Base-by-base conservation (phyloP, 352 stramenopile genomes). In the Pythium volutum region DNA sequence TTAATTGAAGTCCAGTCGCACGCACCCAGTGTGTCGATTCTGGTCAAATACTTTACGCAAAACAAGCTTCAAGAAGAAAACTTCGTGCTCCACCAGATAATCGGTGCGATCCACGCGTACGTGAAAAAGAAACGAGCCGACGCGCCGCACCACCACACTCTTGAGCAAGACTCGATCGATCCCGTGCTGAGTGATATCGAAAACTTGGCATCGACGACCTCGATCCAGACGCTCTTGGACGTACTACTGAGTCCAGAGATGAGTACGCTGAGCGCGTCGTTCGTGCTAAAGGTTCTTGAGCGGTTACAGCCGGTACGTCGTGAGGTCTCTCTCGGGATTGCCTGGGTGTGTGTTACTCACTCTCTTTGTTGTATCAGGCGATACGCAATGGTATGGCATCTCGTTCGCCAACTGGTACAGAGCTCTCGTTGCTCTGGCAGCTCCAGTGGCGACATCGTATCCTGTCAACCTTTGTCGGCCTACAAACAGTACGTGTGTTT, bases 41-140 rank as follows among this genome's bases (percentile, higher is more conserved):
- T 93, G 66, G 76, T 91, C 63, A 90, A 89, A 50, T 95, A 95
- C 64, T 92, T 93, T 51, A 88, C 80, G 10, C 77, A 95, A 50
- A 92, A 91, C 58, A 91, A 90, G 46, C 76, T 90, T 11, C 83
- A 95, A 67, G 83, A 95, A 56, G 85, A 95, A 48, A 89, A 88
- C n/a, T 95, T 92, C 46, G 51, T 91, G 29, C 58, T 95, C 48
- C 83, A 95, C 23, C 85, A 95, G 60, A 72, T 95, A 12, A 84
- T 91, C 25, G 80, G 79, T 8, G 71, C 73, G 3, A 71, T 95
- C 15, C 81, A 89, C 54, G 71, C 78, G n/a, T 88, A 81, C 36
- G 81, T 83, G 22, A 90, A 87, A 64, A 85, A 85, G 64, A 87
- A 81, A 62, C 64, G 66, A 39, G 46, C 56, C 1, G 67, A 86